Percentiles rank a stretch among this genome's conserved stretches.
These are phyloP conservation scores for Apiospora pterosperma DNA, from an alignment of 2,329 filamentous ascomycete species.

Conservation along the genomic window DNA sequence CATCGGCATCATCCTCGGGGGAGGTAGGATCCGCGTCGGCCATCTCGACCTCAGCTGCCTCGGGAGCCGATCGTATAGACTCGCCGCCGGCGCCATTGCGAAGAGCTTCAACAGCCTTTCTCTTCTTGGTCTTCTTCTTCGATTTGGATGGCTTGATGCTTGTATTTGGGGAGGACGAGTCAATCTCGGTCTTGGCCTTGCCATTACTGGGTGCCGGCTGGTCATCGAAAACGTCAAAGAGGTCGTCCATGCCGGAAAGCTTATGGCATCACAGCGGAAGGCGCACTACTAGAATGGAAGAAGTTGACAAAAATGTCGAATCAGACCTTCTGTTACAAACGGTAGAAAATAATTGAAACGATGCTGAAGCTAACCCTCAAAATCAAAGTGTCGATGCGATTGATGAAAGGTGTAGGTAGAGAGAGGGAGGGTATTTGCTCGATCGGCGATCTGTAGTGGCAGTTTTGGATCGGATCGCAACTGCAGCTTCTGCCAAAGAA, in stretches of 20 bases:
- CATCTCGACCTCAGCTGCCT: slow-evolving; percentile 22
- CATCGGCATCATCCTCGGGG: slow-evolving; percentile 29
- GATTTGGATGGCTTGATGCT: slow-evolving; percentile 32
- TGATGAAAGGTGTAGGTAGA: neutral
- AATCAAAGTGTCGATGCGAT: neutral
- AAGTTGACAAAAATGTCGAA: neutral
- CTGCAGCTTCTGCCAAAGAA: neutral
- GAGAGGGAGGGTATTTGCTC: neutral
- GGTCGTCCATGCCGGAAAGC: slow-evolving; percentile 62
- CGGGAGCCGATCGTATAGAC: slow-evolving; percentile 31
- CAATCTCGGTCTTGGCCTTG: slow-evolving; percentile 37
- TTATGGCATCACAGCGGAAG: slow-evolving; percentile 9
- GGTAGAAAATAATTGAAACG: neutral
- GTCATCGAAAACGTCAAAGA: slow-evolving; percentile 81
- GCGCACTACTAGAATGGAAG: neutral
- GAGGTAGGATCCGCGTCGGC: slow-evolving; percentile 31
- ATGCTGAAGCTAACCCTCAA: neutral
- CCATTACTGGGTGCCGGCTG: slow-evolving; percentile 39
- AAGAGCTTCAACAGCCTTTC: slow-evolving; percentile 76
- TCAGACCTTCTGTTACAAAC: neutral
- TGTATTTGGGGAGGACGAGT: slow-evolving; percentile 19
- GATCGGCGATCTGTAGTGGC: neutral
- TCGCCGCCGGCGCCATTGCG: slow-evolving; percentile 45
- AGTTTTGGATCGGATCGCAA: neutral
- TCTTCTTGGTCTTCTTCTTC: slow-evolving; percentile 69